A percentile compares a stretch with the other conserved stretches of the same genome.
These are phyloP conservation scores for Microascus cirrosus DNA, from an alignment of 2,329 filamentous ascomycete species.

Conservation along the genomic window DNA sequence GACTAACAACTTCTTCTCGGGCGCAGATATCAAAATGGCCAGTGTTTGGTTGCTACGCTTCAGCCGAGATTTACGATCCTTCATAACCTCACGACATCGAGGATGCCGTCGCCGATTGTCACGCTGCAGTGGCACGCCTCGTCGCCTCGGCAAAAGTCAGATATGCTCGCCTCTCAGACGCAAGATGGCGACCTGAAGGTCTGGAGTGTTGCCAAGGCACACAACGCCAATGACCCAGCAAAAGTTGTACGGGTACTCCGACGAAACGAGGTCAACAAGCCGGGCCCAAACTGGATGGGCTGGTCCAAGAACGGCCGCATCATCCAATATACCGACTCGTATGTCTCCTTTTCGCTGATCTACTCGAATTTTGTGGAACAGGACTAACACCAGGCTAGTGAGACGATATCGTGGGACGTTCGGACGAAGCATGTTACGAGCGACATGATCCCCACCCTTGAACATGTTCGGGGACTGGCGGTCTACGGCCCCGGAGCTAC, in stretches of 20 bases:
- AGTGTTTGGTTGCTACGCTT: conserved; percentile 77
- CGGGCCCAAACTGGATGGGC: conserved; percentile 86
- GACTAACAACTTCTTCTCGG: neutral
- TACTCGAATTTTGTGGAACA: neutral
- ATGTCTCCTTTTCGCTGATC: conserved; percentile 27
- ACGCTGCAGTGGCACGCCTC: conserved; percentile 92
- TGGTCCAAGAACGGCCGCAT: conserved; percentile 98
- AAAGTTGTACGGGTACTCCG: conserved; percentile 84
- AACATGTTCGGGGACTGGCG: conserved; percentile 70
- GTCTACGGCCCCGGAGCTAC: conserved; percentile 85
- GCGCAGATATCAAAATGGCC: conserved; percentile 82
- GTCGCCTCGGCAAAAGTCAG: conserved; percentile 88
- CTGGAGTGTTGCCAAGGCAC: conserved; percentile 86
- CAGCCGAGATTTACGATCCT: conserved; percentile 89
- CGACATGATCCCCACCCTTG: conserved; percentile 75
- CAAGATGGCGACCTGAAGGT: conserved; percentile 86
- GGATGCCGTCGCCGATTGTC: conserved; percentile 76
- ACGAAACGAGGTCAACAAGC: conserved; percentile 59
- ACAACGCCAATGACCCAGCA: conserved; percentile 61
- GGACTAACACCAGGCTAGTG: conserved; percentile 35
- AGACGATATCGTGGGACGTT: conserved; percentile 94
- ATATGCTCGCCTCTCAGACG: conserved; percentile 93
- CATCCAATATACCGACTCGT: conserved; percentile 86
- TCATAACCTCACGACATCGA: conserved; percentile 78
- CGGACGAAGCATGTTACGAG: conserved; percentile 93